Evolutionary conservation across 805 yeast species (phyloP), one percentile per base, ranked within the genome.

Genomic region (Candida ponderosae): DNA sequence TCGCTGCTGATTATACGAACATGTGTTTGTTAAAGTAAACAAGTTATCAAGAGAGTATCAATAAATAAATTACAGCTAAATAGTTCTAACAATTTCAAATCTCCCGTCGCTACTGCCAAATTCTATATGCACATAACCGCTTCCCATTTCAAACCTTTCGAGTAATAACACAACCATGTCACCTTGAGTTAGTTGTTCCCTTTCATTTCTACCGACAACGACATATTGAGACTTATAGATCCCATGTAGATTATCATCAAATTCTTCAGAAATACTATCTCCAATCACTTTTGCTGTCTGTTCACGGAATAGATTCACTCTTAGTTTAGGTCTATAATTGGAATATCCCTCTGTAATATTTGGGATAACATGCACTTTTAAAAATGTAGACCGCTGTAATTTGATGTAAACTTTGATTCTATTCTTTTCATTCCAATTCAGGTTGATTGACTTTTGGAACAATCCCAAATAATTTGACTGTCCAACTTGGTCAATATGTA

Each of bases 111-210:
- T 11, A 20, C 62, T 47, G 4, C 75, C 78, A 26, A 67, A 50
- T 14, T 60, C 62, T 1, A 71, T 59, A 7, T 56, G 41, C 18
- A 66, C 47, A 4, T 42, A 44, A 6, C 73, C 78, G 5, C 43
- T 36, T 0, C 79, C 79, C 6, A 51, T 45, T 41, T 72, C 79
- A 40, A 72, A 68, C 29, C 79, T 46, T 44, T 72, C 79, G n/a
- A 70, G 52, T 18, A 72, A 48, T 8, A 72, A 40, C 4, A 69
- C 54, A 38, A 68, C 66, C 5, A 40, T 43, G 0, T 60, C 66
- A 2, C 38, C 40, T 0, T 49, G 48, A 4, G 60, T 32, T 3
- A 17, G 11, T 4, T 31, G 7, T 9, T 11, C 24, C 7, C 11
- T 29, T 33, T 58, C 53, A 31, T 63, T 63, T 15, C 66, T 47